A percentile compares a stretch with the other conserved stretches of the same genome.
Conservation (phyloP, 305 asterid species). For the Fraxinus ornus region DNA sequence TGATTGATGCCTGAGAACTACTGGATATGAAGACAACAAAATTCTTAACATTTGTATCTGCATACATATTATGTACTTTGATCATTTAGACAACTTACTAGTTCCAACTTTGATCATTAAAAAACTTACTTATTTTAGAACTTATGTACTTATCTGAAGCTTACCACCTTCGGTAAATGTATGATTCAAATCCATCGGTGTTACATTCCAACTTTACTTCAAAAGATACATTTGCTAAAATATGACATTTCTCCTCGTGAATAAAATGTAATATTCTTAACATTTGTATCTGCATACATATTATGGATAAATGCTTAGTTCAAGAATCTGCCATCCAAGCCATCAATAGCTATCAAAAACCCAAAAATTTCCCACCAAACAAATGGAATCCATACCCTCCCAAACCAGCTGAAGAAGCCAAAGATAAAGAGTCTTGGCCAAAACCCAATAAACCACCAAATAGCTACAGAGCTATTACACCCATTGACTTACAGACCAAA, state of each 20-base stretch:
- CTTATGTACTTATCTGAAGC: conserved; percentile 13
- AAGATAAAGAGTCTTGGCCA: no score
- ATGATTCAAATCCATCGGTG: conserved; percentile 66
- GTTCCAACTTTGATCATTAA: background rate
- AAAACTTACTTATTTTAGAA: no score
- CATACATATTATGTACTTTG: no score
- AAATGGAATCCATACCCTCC: no score
- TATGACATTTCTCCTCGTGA: conserved; percentile 24
- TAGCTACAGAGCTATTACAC: no score
- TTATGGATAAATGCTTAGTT: background rate
- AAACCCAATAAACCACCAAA: no score
- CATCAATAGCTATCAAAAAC: no score
- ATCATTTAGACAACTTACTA: background rate
- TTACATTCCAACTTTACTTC: conserved; percentile 52
- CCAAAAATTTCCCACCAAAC: no score
- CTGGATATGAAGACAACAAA: background rate
- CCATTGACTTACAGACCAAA: no score
- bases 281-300: background rate
- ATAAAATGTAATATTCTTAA: background rate
- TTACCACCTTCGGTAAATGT: conserved; percentile 79
- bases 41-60: no score
- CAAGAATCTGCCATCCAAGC: no score
- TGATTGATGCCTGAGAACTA: background rate
- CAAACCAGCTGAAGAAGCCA: no score
- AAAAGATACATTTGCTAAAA: conserved; percentile 61